These are phyloP conservation scores for Lathyrus aphaca DNA, from an alignment of 306 rosid genomes.

Conservation along the genomic window DNA sequence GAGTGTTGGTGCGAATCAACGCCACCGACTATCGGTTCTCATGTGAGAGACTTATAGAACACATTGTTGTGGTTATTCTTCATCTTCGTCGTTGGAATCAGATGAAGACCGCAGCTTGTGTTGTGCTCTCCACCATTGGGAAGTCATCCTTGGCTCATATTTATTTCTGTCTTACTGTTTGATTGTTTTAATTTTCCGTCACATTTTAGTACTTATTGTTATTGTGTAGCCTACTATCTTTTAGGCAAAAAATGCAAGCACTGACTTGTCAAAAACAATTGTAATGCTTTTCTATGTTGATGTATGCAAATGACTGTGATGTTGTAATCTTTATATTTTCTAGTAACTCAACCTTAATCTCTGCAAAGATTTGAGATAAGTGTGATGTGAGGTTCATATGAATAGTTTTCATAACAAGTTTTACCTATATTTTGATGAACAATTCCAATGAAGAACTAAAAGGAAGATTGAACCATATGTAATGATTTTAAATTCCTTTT, in stretches of 20 bases:
- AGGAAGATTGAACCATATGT: slow-evolving; percentile 46
- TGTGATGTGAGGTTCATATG: too few relatives aligned
- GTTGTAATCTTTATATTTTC: not conserved
- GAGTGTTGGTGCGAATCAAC: slow-evolving; percentile 47
- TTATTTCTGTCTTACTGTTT: slow-evolving; percentile 12
- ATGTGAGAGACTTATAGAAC: slow-evolving; percentile 39
- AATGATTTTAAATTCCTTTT: too few relatives aligned
- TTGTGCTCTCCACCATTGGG: slow-evolving; percentile 46
- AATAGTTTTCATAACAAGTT: too few relatives aligned
- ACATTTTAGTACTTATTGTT: slow-evolving; percentile 18
- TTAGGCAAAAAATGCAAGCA: slow-evolving; percentile 21
- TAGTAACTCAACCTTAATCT: too few relatives aligned
- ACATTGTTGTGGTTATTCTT: slow-evolving; percentile 35
- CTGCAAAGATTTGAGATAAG: too few relatives aligned
- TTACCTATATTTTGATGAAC: too few relatives aligned
- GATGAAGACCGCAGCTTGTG: slow-evolving; percentile 29
- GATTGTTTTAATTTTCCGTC: slow-evolving; percentile 29
- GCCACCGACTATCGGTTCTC: slow-evolving; percentile 45
- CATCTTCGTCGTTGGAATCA: slow-evolving; percentile 9
- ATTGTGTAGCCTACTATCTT: slow-evolving; percentile 24
- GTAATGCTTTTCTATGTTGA: slow-evolving; percentile 26
- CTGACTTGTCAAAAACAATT: slow-evolving; percentile 32
- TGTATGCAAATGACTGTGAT: slow-evolving; percentile 4
- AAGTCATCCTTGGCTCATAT: slow-evolving; percentile 84
- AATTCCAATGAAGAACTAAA: too few relatives aligned